A percentile compares a stretch with the other conserved stretches of the same genome.
phyloP scores from a whole-genome alignment of 2,329 filamentous ascomycete genomes.

The Calonectria pauciramosa region DNA sequence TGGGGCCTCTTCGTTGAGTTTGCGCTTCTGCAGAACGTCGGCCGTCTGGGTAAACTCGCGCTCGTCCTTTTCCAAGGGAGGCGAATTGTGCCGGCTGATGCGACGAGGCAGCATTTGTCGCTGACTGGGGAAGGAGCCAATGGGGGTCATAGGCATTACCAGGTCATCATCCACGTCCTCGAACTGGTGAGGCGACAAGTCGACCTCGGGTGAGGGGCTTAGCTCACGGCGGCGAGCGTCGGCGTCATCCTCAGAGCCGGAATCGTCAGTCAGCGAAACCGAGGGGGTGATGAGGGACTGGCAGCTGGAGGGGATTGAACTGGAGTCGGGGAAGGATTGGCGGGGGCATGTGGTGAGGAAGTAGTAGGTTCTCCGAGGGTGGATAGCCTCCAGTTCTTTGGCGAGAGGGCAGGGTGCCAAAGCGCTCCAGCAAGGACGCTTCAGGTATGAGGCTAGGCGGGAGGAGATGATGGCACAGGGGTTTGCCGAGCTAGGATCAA shows the following conservation, averaged over 20 bases:
- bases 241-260: conserved; percentile 77
- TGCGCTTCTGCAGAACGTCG: conserved; percentile 81
- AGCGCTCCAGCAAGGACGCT: conserved; percentile 85
- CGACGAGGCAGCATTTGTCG: conserved; percentile 53
- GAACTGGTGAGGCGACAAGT: conserved; percentile 88
- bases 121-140: conserved; percentile 70
- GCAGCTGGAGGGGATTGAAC: conserved; percentile 46
- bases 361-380: conserved; percentile 96
- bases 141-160: conserved; percentile 71
- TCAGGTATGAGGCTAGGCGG: conserved; percentile 88
- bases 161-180: conserved; percentile 78
- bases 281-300: conserved; percentile 83
- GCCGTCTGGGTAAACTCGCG: conserved; percentile 97
- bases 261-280: conserved; percentile 71
- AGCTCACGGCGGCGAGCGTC: conserved; percentile 78
- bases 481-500: conserved; percentile 83
- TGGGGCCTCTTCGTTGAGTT: conserved; percentile 62
- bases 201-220: conserved; percentile 93
- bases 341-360: conserved; percentile 91
- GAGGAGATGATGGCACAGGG: conserved; percentile 96
- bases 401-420: conserved; percentile 87
- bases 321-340: conserved; percentile 77
- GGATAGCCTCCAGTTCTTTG: conserved; percentile 92
- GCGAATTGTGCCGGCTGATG: conserved; percentile 78
- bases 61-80: conserved; percentile 93